Evolutionary conservation across 2,329 filamentous ascomycete genomes (phyloP).

Genomic region (Chlorencoelia australis): DNA sequence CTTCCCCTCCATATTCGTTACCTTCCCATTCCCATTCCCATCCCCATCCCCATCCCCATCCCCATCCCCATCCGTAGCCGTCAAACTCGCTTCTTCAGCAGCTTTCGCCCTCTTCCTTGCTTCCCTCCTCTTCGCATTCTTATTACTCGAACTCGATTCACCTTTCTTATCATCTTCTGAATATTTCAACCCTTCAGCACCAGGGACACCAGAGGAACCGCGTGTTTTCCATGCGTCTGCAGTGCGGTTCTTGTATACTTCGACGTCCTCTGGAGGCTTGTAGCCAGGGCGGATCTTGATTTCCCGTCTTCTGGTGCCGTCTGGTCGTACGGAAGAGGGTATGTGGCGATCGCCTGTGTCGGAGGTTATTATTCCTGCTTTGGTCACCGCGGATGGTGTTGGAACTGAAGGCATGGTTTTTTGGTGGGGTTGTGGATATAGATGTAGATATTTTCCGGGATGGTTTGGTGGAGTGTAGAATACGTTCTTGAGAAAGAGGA

Average conservation of each 20-base stretch:
- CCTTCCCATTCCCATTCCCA: conserved; percentile 17
- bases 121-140: conserved; percentile 76
- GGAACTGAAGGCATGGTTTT: conserved; percentile 28
- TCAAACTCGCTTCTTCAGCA: conserved; percentile 24
- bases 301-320: conserved; percentile 86
- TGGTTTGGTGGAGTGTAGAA: too few species aligned
- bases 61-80: conserved; percentile 28
- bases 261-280: conserved; percentile 86
- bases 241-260: conserved; percentile 88
- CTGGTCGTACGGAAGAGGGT: conserved; percentile 73
- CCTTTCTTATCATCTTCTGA: conserved; percentile 33
- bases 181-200: conserved; percentile 52
- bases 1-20: too few species aligned
- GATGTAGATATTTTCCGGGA: background rate
- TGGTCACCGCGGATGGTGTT: conserved; percentile 45
- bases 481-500: too few species aligned
- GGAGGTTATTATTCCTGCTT: conserved; percentile 66
- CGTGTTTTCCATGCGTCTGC: conserved; percentile 78
- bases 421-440: background rate
- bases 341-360: conserved; percentile 76
- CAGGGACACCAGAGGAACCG: conserved; percentile 60
- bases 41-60: conserved; percentile 29
- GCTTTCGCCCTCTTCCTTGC: conserved; percentile 50
- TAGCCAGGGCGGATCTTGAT: conserved; percentile 93
- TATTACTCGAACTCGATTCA: conserved; percentile 50